These are phyloP conservation scores for Inosperma sp. DNA, from an alignment of 768 basidiomycete species.

Conservation along the genomic window DNA sequence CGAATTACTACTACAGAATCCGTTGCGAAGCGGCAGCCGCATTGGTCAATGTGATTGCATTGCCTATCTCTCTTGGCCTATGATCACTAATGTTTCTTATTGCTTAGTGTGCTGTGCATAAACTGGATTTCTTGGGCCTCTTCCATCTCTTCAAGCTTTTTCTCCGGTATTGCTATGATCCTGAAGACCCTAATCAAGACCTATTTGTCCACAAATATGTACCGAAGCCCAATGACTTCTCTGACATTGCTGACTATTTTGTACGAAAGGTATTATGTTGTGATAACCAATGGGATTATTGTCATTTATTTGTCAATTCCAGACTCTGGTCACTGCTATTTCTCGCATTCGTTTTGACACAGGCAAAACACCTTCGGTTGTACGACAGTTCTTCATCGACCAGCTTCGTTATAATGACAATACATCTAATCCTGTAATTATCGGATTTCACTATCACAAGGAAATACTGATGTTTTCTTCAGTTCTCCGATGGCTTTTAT, in stretches of 20 bases:
- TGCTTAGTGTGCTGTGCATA: constrained; percentile 76
- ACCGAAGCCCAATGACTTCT: constrained; percentile 94
- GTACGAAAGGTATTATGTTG: constrained; percentile 70
- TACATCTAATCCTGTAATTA: constrained; percentile 71
- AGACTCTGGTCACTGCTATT: constrained; percentile 79
- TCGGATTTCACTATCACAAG: background rate
- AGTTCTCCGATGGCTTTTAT: constrained; percentile 92
- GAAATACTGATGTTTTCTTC: background rate
- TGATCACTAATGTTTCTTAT: constrained; percentile 12
- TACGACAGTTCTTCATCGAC: constrained; percentile 85
- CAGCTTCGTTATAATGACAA: constrained; percentile 96
- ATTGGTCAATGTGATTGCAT: constrained; percentile 62
- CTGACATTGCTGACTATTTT: constrained; percentile 88
- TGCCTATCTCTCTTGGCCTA: background rate
- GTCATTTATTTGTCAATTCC: constrained; percentile 7
- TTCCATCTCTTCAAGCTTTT: constrained; percentile 97
- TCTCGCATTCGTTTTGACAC: constrained; percentile 83
- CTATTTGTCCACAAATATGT: constrained; percentile 84
- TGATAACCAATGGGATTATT: background rate
- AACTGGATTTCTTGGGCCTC: constrained; percentile 82
- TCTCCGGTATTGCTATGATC: constrained; percentile 84
- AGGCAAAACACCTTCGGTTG: constrained; percentile 80
- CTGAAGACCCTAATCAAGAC: constrained; percentile 75
- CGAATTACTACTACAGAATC: constrained; percentile 94
- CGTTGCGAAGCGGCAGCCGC: constrained; percentile 91